Base-by-base conservation (phyloP, 2,329 filamentous ascomycete species). In the Passalora sequoiae region DNA sequence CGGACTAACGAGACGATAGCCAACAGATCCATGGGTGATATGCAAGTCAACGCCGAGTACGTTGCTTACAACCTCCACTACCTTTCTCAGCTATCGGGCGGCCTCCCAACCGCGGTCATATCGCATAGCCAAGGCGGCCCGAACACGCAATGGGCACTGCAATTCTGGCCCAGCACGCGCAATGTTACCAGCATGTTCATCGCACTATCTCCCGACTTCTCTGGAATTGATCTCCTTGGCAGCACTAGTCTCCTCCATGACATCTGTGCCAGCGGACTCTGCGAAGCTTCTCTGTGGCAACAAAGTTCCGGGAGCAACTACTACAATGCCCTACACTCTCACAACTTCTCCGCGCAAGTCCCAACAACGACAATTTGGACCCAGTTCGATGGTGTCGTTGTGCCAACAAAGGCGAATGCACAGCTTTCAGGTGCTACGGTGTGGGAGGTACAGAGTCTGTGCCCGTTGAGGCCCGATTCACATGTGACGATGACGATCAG, bases 41-140 rank as follows among this genome's bases (percentile, higher is more conserved):
- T 62, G 60, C 60, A 62, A 43, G 36, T 61, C 37, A 55, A 52
- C 17, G 49, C 56, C 24, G 57, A 62, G 44, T 61, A 61, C 36
- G 53, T 61, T 8, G 59, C 59, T 5, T 61, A 62, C 44, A 54
- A 46, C 35, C 38, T 62, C 6, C 58, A 61, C 45, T 54, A 59
- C 36, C 44, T 60, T 31, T 58, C 57, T 4, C 38, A 36, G 3
- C 44, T 62, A 1, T 55, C 59, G 9, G 55, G 50, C 10, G 58
- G 57, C 6, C 44, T 57, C 1, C 43, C 46, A 28, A 51, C 55
- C 7, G 56, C 59, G 2, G 52, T 62, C 3, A 55, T 62, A 15
- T 41, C 46, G 10, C 60, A 62, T 42, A 56, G 52, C 22, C 60
- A 62, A 49, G 60, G 60, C 21, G 53, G 51, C 7, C 60, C 60